Evolutionary conservation across 129 eudicot genomes (phyloP), one percentile per base, ranked within the genome.

Genomic region (Sambucus nigra): DNA sequence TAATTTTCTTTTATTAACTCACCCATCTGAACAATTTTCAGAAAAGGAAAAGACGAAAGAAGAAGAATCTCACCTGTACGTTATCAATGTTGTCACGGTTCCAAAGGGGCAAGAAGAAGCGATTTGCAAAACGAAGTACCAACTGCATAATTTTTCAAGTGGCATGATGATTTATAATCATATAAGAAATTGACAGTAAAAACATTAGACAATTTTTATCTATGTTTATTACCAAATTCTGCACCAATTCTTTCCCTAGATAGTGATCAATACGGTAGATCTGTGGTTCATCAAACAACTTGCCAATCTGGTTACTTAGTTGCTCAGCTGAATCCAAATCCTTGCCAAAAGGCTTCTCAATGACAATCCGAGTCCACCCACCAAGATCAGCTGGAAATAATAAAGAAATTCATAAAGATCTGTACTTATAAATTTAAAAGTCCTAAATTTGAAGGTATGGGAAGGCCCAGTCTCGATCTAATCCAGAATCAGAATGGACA

Each of bases 61-160:
- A 51, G 20, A 12, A n/a, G 25, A 46, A 25, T 24, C 48, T 63
- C 49, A 91, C 99, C 88, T 91, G 99, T 20, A 92, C 83, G 63
- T 87, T 92, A 33, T 68, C 81, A 60, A 92, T 86, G 67, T 92
- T 82, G 71, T 92, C 99, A 8, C 96, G 96, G 46, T 92, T 92
- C 99, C 99, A 92, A 2, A 87, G 80, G 2, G 99, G 99, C 64
- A 92, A 63, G 63, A 92, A 92, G 48, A 92, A 53, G 25, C 99
- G 99, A 78, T 92, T 92, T 21, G 99, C 99, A 83, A 92, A 92
- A 45, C 99, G 99, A 64, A 86, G 94, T 25, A 92, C 99, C 78
- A 92, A 75, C 99, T 92, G 77, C 70, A 74, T 45, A 57, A n/a
- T 60, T 67, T 41, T n/a, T 22, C 10, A 52, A 57, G 31, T 26